Evolutionary conservation across 495 filamentous ascomycete genomes (phyloP).

Genomic region (Sporormia fimetaria): DNA sequence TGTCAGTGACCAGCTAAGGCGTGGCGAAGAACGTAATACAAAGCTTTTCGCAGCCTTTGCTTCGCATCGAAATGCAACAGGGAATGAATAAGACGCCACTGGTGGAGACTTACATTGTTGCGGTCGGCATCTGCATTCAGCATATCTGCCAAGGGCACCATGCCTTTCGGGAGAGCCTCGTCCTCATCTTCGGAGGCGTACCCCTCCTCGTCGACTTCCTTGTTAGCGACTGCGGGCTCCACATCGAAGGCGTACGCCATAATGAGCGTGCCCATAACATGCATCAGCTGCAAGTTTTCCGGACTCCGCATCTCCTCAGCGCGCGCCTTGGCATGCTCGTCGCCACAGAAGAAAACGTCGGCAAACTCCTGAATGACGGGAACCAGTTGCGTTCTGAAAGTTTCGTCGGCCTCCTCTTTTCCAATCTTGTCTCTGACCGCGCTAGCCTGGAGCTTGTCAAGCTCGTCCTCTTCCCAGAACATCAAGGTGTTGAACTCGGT

Average conservation of each 20-base stretch:
- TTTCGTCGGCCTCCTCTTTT: constrained; percentile 55
- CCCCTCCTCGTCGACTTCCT: constrained; percentile 44
- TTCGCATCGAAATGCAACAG: no score
- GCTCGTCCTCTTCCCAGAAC: constrained; percentile 70
- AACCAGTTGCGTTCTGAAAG: constrained; percentile 51
- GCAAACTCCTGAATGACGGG: constrained; percentile 45
- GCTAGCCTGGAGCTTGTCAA: constrained; percentile 64
- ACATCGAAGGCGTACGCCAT: constrained; percentile 96
- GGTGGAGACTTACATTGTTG: constrained; percentile 50
- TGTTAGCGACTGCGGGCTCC: constrained; percentile 39
- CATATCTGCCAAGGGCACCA: constrained; percentile 89
- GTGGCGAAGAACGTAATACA: not conserved
- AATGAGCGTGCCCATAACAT: constrained; percentile 73
- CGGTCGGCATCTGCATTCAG: constrained; percentile 82
- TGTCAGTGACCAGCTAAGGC: constrained; percentile 10
- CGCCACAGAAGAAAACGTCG: constrained; percentile 39
- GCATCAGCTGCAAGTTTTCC: constrained; percentile 51
- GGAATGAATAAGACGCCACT: not conserved
- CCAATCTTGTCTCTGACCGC: constrained; percentile 70
- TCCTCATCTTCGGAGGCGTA: constrained; percentile 61
- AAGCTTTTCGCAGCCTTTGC: not conserved
- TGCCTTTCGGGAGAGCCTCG: constrained; percentile 54
- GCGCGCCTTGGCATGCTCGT: constrained; percentile 26
- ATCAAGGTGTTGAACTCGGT: constrained; percentile 73
- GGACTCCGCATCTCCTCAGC: constrained; percentile 30